phyloP scores from a whole-genome alignment of 2,329 filamentous ascomycete species.

The Alternaria consortialis region DNA sequence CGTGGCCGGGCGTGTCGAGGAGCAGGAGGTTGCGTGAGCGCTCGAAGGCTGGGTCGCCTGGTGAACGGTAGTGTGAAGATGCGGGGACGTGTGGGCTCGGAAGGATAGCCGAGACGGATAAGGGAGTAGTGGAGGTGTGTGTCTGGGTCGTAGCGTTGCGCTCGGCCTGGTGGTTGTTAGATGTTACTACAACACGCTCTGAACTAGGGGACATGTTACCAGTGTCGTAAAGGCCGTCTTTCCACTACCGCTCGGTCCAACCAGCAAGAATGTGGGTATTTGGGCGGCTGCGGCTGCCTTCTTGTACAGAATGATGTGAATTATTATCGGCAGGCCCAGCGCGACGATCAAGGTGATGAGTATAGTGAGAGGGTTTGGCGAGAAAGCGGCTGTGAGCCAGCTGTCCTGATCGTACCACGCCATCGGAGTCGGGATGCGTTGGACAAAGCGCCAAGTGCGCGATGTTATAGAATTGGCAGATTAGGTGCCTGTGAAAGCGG shows the following conservation, averaged over 20 bases:
- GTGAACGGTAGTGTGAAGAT: conserved; percentile 71
- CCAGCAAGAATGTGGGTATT: conserved; percentile 79
- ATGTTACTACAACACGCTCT: not conserved
- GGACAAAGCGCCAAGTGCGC: not conserved
- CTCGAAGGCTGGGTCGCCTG: conserved; percentile 67
- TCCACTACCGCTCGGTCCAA: conserved; percentile 82
- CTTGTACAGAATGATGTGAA: conserved; percentile 79
- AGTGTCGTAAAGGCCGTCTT: conserved; percentile 90
- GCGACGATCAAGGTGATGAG: conserved; percentile 74
- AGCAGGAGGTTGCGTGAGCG: conserved; percentile 74
- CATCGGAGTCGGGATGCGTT: conserved; percentile 25
- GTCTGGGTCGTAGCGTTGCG: conserved; percentile 65
- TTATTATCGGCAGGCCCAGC: conserved; percentile 75
- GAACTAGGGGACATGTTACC: conserved; percentile 54
- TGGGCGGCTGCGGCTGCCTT: conserved; percentile 68
- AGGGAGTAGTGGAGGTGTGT: conserved; percentile 56
- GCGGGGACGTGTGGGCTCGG: conserved; percentile 64
- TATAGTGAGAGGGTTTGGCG: conserved; percentile 61
- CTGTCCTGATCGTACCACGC: conserved; percentile 51
- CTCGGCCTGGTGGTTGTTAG: conserved; percentile 54
- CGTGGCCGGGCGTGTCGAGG: conserved; percentile 92
- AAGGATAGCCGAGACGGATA: conserved; percentile 68
- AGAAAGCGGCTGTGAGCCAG: conserved; percentile 59
- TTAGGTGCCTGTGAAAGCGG: not conserved
- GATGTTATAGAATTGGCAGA: not conserved